phyloP scores from a whole-genome alignment of 164 flowering plant genomes.

The grape (Vitis vinifera) region ASM3070453v1 NC_081819.1:18076501-18077000 shows the following conservation, averaged over 20 bases:
- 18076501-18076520: constrained; percentile 99
- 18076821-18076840: constrained; percentile 83
- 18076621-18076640: neutral
- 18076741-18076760: constrained; percentile 90
- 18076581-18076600: constrained; percentile 96
- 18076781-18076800: constrained; percentile 90
- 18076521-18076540: constrained; percentile 95
- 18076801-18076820: constrained; percentile 95
- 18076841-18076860: constrained; percentile 35
- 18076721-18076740: constrained; percentile 99
- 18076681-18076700: constrained; percentile 36
- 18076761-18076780: constrained; percentile 97
- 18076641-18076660: neutral
- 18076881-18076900: neutral
- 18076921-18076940: constrained; percentile 66
- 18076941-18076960: constrained; percentile 80
- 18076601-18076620: constrained; percentile 80
- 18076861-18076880: neutral
- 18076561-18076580: constrained; percentile 94
- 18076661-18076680: too few species aligned
- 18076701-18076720: constrained; percentile 98
- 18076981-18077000: constrained; percentile 94
- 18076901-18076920: neutral
- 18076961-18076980: constrained; percentile 91
- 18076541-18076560: constrained; percentile 98